Evolutionary conservation across 306 rosid genomes (phyloP), one percentile per base, ranked within the genome.

Genomic region (Acmispon strigosus): DNA sequence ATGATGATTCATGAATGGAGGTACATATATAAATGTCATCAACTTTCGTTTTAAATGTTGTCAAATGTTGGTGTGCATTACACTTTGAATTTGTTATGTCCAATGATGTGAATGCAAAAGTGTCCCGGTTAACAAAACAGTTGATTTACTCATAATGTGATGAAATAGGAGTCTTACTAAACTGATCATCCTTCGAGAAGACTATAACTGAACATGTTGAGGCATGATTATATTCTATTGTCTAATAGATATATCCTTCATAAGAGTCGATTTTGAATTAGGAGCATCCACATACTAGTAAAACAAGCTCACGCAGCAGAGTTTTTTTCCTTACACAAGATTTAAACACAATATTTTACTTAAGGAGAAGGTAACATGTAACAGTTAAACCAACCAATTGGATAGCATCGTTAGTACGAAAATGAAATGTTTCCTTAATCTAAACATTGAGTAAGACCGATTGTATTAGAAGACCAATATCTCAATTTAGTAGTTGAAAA

Each of bases 41-140:
- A 6, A 60, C 27, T 67, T 42, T 17, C 39, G 13, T 39, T 57
- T 63, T 57, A 47, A 80, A 80, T 78, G 81, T 44, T 44, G 73
- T 39, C 48, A 75, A 74, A 70, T 75, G 71, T 75, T 65, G 86
- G 76, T 78, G 62, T 9, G 74, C 65, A 55, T 57, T 56, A 18
- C 48, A 7, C 8, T 43, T 49, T 32, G 10, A 69, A 20, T 34
- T 19, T 1, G 17, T 27, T 14, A 7, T 12, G 53, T 48, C 27
- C 53, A 15, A 22, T 22, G 24, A 55, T 20, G 52, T 39, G 54
- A 50, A 56, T 62, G 56, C 32, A 63, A 55, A 47, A 43, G 16
- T 34, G 80, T 32, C 68, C 80, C 64, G 42, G 41, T 36, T 36
- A 36, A 29, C 45, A 5, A 48, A 48, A 37, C 19, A 8, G 41